A percentile compares a stretch with the other conserved stretches of the same genome.
Conservation (phyloP, 176 grass and related monocot genomes). For the Stipa capillata region DNA sequence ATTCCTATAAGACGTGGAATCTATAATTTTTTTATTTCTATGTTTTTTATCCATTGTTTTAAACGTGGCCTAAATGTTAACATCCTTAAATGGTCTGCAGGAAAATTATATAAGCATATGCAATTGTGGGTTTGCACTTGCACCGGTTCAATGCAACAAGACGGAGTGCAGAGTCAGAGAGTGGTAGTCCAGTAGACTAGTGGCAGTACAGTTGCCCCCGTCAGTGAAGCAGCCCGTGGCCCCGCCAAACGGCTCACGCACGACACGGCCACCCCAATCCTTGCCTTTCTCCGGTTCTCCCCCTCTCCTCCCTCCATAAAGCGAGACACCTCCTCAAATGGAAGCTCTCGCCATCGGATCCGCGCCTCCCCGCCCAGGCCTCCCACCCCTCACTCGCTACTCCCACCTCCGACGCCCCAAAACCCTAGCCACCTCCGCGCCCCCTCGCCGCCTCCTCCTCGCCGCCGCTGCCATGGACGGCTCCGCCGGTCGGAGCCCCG, state of each 20-base stretch:
- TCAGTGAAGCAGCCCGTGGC: neutral
- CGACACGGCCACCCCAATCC: neutral
- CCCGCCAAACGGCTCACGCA: conserved; percentile 3
- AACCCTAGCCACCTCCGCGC: neutral
- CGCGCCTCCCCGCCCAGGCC: conserved; percentile 24
- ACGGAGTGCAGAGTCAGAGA: too few relatives aligned
- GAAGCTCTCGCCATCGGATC: conserved; percentile 28
- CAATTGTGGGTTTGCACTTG: too few relatives aligned
- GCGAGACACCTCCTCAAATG: conserved; percentile 10
- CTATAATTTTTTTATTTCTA: too few relatives aligned
- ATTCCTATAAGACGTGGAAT: too few relatives aligned
- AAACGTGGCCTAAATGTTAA: too few relatives aligned
- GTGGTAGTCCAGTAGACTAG: too few relatives aligned
- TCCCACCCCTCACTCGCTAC: conserved; percentile 7
- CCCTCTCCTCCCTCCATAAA: conserved; percentile 14
- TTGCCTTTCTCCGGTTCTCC: neutral
- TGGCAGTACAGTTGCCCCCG: neutral
- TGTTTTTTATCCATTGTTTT: too few relatives aligned
- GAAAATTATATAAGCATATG: too few relatives aligned
- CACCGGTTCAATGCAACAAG: too few relatives aligned
- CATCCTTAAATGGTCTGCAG: too few relatives aligned
- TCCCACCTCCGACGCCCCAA: conserved; percentile 14
- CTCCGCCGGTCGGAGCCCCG: neutral
- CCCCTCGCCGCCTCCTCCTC: conserved; percentile 2
- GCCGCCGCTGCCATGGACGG: conserved; percentile 13